Percentiles rank a stretch among this genome's conserved stretches.
Evolutionary conservation across 345 rosid species (phyloP).

Genomic region (Raphanus sativus): DNA sequence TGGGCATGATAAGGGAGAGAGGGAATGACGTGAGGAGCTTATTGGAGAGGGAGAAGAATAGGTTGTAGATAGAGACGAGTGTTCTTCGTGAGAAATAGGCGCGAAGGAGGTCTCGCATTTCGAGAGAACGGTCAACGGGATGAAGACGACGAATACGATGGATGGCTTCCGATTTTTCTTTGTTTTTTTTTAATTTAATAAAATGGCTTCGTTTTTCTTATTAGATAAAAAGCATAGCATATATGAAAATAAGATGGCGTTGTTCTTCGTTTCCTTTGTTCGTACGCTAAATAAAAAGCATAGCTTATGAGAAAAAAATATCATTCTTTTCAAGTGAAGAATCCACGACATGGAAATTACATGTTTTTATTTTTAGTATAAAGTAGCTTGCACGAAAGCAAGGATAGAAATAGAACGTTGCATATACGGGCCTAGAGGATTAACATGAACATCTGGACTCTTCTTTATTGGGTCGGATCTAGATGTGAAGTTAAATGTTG

Average conservation of each 20-base stretch:
- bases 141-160: conserved; percentile 3
- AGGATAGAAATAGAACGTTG: neutral
- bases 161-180: neutral
- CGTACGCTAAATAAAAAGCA: conserved; percentile 27
- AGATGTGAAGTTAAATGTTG: neutral
- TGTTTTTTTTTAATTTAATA: neutral
- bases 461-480: neutral
- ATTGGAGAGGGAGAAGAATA: conserved; percentile 29
- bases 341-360: neutral
- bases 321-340: conserved; percentile 12
- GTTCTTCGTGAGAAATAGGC: conserved; percentile 37
- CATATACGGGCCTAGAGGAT: too few relatives aligned
- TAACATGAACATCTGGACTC: neutral
- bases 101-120: conserved; percentile 38
- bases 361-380: neutral
- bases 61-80: conserved; percentile 31
- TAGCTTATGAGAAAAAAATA: neutral
- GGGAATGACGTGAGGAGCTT: conserved; percentile 22
- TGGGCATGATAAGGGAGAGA: conserved; percentile 33
- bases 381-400: conserved; percentile 23
- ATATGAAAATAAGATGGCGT: neutral
- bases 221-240: neutral
- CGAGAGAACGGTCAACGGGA: conserved; percentile 5
- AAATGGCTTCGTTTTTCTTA: too few relatives aligned
- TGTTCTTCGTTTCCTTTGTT: neutral